These are phyloP conservation scores for Teunomyces kruisii DNA, from an alignment of 805 yeast genomes.

Conservation along the genomic window DNA sequence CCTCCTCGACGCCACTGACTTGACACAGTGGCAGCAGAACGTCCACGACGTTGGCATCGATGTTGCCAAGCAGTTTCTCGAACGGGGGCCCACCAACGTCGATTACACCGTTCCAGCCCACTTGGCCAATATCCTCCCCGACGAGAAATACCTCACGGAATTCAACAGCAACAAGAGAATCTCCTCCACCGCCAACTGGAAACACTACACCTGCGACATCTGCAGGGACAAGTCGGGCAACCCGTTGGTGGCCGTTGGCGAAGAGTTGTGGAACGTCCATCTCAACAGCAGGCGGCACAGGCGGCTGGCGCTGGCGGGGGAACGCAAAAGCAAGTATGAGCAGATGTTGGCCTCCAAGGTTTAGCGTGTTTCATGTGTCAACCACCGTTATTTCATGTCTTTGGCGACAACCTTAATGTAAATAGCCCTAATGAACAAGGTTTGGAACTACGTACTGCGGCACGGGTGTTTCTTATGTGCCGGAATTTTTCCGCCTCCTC, in stretches of 20 bases:
- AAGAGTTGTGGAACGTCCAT: slow-evolving; percentile 69
- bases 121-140: slow-evolving; percentile 26
- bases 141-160: slow-evolving; percentile 14
- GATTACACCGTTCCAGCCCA: slow-evolving; percentile 27
- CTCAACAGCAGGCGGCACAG: slow-evolving; percentile 66
- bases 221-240: slow-evolving; percentile 61
- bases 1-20: slow-evolving; percentile 74
- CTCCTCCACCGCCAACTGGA: slow-evolving; percentile 50
- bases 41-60: slow-evolving; percentile 57
- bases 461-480: background rate
- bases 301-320: slow-evolving; percentile 46
- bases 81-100: slow-evolving; percentile 27
- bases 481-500: background rate
- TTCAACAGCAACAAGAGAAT: slow-evolving; percentile 40
- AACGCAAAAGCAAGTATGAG: slow-evolving; percentile 54
- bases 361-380: no score
- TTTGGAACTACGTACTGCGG: background rate
- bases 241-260: slow-evolving; percentile 68
- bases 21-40: slow-evolving; percentile 54
- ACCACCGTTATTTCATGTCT: no score
- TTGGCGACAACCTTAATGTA: background rate
- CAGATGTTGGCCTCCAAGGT: slow-evolving; percentile 25
- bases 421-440: background rate
- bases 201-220: slow-evolving; percentile 63
- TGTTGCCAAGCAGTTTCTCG: slow-evolving; percentile 43